Base-by-base conservation (phyloP, 2,329 filamentous ascomycete genomes). In the Verticillium klebahnii region DNA sequence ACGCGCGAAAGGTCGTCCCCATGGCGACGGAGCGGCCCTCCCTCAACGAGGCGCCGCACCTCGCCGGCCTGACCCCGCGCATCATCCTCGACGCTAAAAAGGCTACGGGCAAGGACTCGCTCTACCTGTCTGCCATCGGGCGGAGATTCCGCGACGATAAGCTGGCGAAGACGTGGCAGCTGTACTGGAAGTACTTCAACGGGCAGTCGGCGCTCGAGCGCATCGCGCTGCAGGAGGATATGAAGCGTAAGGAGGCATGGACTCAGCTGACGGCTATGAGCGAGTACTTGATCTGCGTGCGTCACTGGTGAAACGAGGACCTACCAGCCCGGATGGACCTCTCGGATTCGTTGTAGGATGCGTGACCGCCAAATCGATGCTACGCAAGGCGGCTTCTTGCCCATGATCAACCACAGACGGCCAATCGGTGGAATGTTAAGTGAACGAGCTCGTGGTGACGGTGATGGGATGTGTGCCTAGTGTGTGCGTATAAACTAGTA, bases 141-240 rank as follows among this genome's bases (percentile, higher is more conserved):
- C 77, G 76, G 57, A 78, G 85, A 11, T 78, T 88, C 61, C 76
- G 73, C 62, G 82, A 87, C 65, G 78, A 80, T 17, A 85, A 87
- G 62, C 74, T 91, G 15, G 81, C 85, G 52, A 83, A 86, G 61
- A 83, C 85, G 57, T 96, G 93, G 90, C 85, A 86, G 2, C 79
- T 83, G 55, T 87, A 97, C 68, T 84, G 89, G 69, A 92, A 90
- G 73, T 95, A 97, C 74, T 92, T 98, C 68, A 93, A 98, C 73
- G 95, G 95, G 1, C 85, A 83, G 61, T 88, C 90, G 70, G 89
- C 93, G 2, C 80, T 98, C 63, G 95, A 99, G 77, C 88, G 93
- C 68, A 90, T 99, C 66, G 86, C 90, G 1, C 79, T 95, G n/a
- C 84, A 89, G 61, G 92, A 97, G 76, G 90, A 91, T 6, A 84